Conservation (phyloP, 495 filamentous ascomycete species). For the Monascus purpureus region DNA sequence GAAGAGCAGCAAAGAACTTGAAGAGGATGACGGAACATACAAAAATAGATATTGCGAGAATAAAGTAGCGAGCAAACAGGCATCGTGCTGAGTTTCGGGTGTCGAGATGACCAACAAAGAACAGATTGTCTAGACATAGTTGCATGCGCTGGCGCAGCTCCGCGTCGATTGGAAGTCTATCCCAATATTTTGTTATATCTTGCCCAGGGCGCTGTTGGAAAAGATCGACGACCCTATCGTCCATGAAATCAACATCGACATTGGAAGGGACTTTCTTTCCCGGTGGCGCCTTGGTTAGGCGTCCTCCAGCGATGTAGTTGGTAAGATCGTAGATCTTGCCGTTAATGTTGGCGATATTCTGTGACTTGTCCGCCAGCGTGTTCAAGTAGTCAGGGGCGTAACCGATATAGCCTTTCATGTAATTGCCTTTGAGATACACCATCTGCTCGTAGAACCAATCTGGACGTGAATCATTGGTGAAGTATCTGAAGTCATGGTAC, state of each 20-base stretch:
- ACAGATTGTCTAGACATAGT: constrained; percentile 83
- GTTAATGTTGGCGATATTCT: constrained; percentile 67
- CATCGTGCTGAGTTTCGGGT: constrained; percentile 80
- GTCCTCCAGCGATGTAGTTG: constrained; percentile 66
- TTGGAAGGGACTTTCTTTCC: constrained; percentile 33
- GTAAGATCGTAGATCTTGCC: constrained; percentile 83
- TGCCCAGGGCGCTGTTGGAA: constrained; percentile 62
- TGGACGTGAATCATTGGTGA: constrained; percentile 63
- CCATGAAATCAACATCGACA: constrained; percentile 72
- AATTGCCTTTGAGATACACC: constrained; percentile 56
- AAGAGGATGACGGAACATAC: constrained; percentile 72
- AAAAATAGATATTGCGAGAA: constrained; percentile 78
- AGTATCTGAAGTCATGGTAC: constrained; percentile 90
- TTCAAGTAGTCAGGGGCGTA: constrained; percentile 68
- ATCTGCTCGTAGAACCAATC: constrained; percentile 90
- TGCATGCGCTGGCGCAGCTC: constrained; percentile 52
- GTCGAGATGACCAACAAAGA: constrained; percentile 86
- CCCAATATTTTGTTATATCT: constrained; percentile 78
- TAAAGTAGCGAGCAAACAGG: constrained; percentile 78
- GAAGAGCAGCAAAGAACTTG: constrained; percentile 93
- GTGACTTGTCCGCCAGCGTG: constrained; percentile 47
- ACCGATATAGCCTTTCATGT: constrained; percentile 79
- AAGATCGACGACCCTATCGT: constrained; percentile 53
- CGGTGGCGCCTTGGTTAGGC: constrained; percentile 38
- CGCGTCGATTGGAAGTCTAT: constrained; percentile 43